Conservation (phyloP, 148 eudicot genomes). For the Cornus florida region DNA sequence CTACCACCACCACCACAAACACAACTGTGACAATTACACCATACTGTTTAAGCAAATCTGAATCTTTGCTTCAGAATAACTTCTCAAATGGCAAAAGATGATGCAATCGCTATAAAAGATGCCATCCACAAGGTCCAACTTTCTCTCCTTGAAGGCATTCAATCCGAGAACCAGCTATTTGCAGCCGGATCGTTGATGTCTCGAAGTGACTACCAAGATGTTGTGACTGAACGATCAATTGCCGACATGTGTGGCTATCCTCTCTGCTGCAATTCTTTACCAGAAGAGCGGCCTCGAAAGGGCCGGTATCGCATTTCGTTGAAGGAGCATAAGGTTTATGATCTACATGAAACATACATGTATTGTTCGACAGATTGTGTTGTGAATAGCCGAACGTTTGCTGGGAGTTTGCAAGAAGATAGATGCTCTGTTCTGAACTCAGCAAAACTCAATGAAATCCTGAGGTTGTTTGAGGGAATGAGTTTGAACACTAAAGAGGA, state of each 20-base stretch:
- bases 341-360: constrained; percentile 77
- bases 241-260: constrained; percentile 78
- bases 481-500: constrained; percentile 34
- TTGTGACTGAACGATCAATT: constrained; percentile 80
- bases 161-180: constrained; percentile 53
- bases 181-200: constrained; percentile 73
- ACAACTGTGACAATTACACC: too few species aligned
- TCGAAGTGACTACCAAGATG: constrained; percentile 69
- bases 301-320: constrained; percentile 77
- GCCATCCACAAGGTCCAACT: constrained; percentile 74
- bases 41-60: neutral
- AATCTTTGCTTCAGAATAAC: neutral
- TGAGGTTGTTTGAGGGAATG: constrained; percentile 54
- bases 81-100: constrained; percentile 44
- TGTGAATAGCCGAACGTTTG: constrained; percentile 64
- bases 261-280: constrained; percentile 62
- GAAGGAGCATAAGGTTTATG: constrained; percentile 93
- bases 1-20: too few species aligned
- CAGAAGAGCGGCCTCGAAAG: constrained; percentile 52
- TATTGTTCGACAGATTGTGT: constrained; percentile 76
- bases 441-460: constrained; percentile 45
- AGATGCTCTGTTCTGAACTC: constrained; percentile 51
- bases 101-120: constrained; percentile 45
- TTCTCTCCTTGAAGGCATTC: constrained; percentile 67
- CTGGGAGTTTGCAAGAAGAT: constrained; percentile 63